Base-by-base conservation (phyloP, 805 yeast species). In the Candida krabiensis region DNA sequence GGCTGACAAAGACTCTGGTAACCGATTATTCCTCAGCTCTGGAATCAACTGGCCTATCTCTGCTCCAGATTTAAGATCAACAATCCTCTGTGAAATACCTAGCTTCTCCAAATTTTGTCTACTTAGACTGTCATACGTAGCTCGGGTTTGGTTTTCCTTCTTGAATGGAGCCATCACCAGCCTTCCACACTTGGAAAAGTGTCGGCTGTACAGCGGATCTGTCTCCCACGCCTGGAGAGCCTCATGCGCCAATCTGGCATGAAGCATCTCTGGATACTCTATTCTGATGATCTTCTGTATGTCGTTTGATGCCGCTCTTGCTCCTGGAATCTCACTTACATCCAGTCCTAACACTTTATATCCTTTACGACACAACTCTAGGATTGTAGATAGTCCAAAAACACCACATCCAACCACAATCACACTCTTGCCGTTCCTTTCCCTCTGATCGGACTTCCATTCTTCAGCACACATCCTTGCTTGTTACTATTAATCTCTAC, bases 391-490 rank as follows among this genome's bases (percentile, higher is more conserved):
- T 4, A 64, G 50, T 3, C 67, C 67, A 50, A 57, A 61, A 2
- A 61, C 66, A 9, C 67, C 66, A 44, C 64, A 58, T 1, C 68
- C 68, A 6, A 62, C 48, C 2, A 54, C 42, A 11, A 50, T 12
- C 4, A 46, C 30, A 13, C 16, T 17, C 6, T 33, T 21, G 12
- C 15, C 19, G n/a, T n/a, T n/a, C n/a, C n/a, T n/a, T n/a, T n/a
- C n/a, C n/a, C n/a, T n/a, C n/a, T n/a, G n/a, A n/a, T n/a, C n/a
- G n/a, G n/a, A n/a, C n/a, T n/a, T n/a, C n/a, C n/a, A n/a, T n/a
- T n/a, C n/a, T n/a, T n/a, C n/a, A n/a, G n/a, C n/a, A n/a, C n/a
- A n/a, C n/a, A n/a, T n/a, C n/a, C n/a, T n/a, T n/a, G n/a, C n/a
- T n/a, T n/a, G n/a, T n/a, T n/a, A n/a, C n/a, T n/a, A n/a, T n/a